Percentiles rank a stretch among this genome's conserved stretches.
Evolutionary conservation across 2,329 filamentous ascomycete species (phyloP).

Genomic region (Nigrospora sphaerica): DNA sequence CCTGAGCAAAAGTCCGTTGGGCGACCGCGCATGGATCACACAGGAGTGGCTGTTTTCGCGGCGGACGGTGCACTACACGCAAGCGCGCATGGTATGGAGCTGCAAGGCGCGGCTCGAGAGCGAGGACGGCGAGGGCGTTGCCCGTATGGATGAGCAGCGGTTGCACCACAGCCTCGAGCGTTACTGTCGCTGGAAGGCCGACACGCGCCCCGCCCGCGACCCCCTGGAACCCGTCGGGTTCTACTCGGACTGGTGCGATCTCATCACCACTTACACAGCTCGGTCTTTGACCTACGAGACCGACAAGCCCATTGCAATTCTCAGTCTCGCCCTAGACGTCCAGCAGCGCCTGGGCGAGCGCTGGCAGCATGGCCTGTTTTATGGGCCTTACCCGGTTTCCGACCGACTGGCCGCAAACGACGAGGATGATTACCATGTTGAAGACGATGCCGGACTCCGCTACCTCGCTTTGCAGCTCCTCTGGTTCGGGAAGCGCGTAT

Average conservation of each 20-base stretch:
- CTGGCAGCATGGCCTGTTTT: background rate
- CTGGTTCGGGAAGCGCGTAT: background rate
- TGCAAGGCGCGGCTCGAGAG: background rate
- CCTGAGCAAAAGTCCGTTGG: background rate
- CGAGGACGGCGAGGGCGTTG: background rate
- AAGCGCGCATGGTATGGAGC: background rate
- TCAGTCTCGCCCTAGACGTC: background rate
- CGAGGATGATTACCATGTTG: background rate
- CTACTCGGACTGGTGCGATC: background rate
- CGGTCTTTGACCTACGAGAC: background rate
- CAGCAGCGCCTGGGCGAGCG: background rate
- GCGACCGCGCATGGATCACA: background rate
- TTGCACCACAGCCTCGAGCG: background rate
- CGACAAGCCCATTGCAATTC: background rate
- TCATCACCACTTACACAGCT: background rate
- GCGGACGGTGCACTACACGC: background rate
- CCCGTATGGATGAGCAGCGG: background rate
- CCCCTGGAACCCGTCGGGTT: background rate
- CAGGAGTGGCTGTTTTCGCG: background rate
- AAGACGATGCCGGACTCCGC: background rate
- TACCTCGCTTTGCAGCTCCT: background rate
- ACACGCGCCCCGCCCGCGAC: background rate
- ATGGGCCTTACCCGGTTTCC: background rate
- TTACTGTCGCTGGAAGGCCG: background rate
- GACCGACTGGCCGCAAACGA: too few species aligned